Conservation (phyloP, 106 monocot genomes). For the Amphibolis antarctica region DNA sequence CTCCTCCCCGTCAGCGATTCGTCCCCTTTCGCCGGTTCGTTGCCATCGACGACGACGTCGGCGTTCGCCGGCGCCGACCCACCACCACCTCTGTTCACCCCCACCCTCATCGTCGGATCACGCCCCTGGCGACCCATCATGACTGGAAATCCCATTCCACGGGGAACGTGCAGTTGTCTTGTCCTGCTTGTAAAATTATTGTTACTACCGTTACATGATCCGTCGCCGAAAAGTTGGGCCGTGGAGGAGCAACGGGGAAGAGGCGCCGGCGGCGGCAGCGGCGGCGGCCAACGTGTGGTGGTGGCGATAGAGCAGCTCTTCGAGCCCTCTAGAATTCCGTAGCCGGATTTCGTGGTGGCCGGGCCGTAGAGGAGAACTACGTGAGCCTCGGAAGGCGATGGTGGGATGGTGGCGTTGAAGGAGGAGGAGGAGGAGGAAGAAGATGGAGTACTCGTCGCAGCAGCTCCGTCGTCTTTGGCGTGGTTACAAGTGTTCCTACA, state of each 20-base stretch:
- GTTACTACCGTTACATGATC: no score
- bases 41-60: neutral
- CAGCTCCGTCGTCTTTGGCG: neutral
- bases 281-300: neutral
- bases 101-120: constrained; percentile 1
- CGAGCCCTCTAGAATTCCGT: neutral
- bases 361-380: neutral
- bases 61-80: neutral
- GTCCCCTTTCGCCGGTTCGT: neutral
- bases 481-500: neutral
- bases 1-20: neutral
- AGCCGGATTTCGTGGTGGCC: no score
- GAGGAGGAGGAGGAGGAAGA: neutral
- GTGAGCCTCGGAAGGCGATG: neutral
- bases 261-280: no score
- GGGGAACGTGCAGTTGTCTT: no score
- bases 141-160: no score
- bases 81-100: neutral
- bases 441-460: neutral
- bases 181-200: no score
- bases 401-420: neutral
- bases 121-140: no score
- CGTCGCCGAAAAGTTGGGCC: no score
- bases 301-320: neutral
- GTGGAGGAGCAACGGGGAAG: no score